phyloP scores from a whole-genome alignment of 805 yeast genomes.

The Candida andamanensis region DNA sequence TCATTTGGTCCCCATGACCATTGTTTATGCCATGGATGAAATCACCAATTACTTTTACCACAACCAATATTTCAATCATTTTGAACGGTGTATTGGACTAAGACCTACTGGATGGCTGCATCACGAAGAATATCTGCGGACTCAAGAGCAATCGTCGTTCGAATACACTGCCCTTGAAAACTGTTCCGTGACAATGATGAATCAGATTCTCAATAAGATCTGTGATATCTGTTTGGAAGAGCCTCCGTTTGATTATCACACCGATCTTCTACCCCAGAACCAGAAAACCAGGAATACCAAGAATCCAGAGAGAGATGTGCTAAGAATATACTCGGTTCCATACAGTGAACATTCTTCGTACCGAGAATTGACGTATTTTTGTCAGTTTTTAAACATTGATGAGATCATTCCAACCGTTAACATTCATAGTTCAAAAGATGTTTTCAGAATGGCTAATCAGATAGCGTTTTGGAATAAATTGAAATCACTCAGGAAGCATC shows the following conservation, averaged over 20 bases:
- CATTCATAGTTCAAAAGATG: conserved; percentile 21
- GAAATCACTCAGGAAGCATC: conserved; percentile 12
- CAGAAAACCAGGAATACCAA: conserved; percentile 10
- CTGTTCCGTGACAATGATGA: not conserved
- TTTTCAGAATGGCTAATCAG: conserved; percentile 25
- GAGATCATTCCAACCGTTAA: conserved; percentile 79
- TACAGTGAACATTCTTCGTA: conserved; percentile 94
- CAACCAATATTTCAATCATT: conserved; percentile 39
- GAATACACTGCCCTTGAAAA: conserved; percentile 5
- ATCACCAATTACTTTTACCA: conserved; percentile 47
- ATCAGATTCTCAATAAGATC: conserved; percentile 7
- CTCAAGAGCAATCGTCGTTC: conserved; percentile 5
- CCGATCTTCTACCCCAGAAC: conserved; percentile 28
- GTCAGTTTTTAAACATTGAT: conserved; percentile 44
- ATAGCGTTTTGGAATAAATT: conserved; percentile 27
- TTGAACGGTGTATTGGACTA: conserved; percentile 63
- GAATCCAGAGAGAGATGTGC: conserved; percentile 18
- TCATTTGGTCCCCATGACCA: conserved; percentile 69
- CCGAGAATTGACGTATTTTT: conserved; percentile 68
- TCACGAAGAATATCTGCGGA: conserved; percentile 9
- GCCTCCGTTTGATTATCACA: conserved; percentile 9
- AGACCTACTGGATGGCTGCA: conserved; percentile 93
- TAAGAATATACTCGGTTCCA: conserved; percentile 61
- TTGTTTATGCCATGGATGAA: conserved; percentile 40
- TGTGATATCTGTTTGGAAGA: conserved; percentile 10